Base-by-base conservation (phyloP, 2,329 filamentous ascomycete species). In the Fusarium liriodendri region DNA sequence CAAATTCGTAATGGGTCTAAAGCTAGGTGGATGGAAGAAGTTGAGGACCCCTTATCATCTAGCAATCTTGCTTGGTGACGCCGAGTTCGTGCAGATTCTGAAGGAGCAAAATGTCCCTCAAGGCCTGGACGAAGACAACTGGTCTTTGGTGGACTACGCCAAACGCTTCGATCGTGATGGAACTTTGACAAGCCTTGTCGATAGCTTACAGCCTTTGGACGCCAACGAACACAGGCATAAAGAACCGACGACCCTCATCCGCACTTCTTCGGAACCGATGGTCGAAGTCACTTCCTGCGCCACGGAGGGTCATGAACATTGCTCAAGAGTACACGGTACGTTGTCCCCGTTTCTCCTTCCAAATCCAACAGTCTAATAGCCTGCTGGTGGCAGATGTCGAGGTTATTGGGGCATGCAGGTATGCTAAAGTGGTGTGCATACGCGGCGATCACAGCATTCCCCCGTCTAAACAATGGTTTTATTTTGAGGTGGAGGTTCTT, bases 361-460 rank as follows among this genome's bases (percentile, higher is more conserved):
- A n/a, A n/a, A n/a, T n/a, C n/a, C n/a, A n/a, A n/a, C n/a, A n/a
- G n/a, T n/a, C n/a, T n/a, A n/a, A n/a, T n/a, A n/a, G n/a, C n/a
- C n/a, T n/a, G n/a, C n/a, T n/a, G n/a, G n/a, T n/a, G n/a, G n/a
- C n/a, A 42, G 40, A 42, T 14, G n/a, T 42, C n/a, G 11, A 42
- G n/a, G 40, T 27, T 13, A 42, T 7, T 20, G 10, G 3, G 38
- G 9, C 4, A 9, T 2, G 0, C 5, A 0, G 1, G 18, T 0
- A 5, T 20, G 2, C 2, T 5, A 0, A 1, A 3, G 4, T 0
- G 9, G 10, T 3, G 38, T 42, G n/a, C 6, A 42, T 42, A 7
- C 40, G 40, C 40, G 14, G 40, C 40, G 40, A 22, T 14, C 40
- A 42, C n/a, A 42, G 40, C 40, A 42, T 42, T 14, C n/a, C 40